These are phyloP conservation scores for Gamarada debralockiae DNA, from an alignment of 495 filamentous ascomycete species.

Conservation along the genomic window DNA sequence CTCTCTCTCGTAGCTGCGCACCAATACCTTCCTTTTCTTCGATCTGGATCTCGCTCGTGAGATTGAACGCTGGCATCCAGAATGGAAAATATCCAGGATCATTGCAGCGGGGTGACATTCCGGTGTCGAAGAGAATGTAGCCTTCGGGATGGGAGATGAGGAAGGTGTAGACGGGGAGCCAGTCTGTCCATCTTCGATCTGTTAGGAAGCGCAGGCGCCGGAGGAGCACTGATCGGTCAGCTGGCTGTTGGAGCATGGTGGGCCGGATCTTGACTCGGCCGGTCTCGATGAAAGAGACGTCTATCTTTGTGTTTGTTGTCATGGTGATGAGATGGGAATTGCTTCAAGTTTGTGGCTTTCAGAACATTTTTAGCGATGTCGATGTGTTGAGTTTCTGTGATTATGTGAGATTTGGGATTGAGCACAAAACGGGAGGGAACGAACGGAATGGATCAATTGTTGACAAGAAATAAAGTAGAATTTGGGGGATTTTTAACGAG, in stretches of 20 bases:
- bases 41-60: slow-evolving; percentile 22
- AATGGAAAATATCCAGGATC: slow-evolving; percentile 27
- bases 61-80: slow-evolving; percentile 12
- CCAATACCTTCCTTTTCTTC: slow-evolving; percentile 23
- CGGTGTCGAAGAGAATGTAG: slow-evolving; percentile 31
- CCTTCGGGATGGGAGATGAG: slow-evolving; percentile 30
- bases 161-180: slow-evolving; percentile 28
- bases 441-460: too few species aligned
- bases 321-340: too few species aligned
- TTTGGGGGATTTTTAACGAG: too few species aligned
- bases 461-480: too few species aligned
- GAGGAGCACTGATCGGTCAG: slow-evolving; percentile 13
- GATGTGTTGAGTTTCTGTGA: too few species aligned
- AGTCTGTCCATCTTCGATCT: slow-evolving; percentile 26
- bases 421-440: too few species aligned
- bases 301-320: too few species aligned
- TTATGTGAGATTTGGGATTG: too few species aligned
- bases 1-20: slow-evolving; percentile 18
- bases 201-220: slow-evolving; percentile 26
- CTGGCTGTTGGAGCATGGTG: slow-evolving; percentile 24
- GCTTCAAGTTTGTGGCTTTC: too few species aligned
- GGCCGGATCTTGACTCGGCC: slow-evolving; percentile 5
- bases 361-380: too few species aligned
- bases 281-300: too few species aligned
- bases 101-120: slow-evolving; percentile 29